phyloP scores from a whole-genome alignment of 345 rosid species.

The Clausena lansium region DNA sequence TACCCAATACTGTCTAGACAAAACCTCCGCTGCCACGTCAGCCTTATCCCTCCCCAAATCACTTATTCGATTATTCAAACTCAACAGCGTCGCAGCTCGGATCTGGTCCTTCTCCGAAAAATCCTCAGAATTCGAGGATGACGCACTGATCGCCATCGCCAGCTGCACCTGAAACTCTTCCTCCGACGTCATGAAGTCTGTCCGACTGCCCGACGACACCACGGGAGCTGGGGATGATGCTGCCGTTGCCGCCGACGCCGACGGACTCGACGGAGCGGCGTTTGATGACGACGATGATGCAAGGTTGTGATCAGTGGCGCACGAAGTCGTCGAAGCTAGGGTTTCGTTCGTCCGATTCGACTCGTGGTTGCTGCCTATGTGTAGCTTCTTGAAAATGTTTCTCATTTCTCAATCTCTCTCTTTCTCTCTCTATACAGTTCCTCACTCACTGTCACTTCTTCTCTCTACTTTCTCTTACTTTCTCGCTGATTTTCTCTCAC shows the following conservation, averaged over 20 bases:
- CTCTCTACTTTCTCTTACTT: neutral
- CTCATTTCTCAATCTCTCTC: slow-evolving; percentile 45
- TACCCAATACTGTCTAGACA: slow-evolving; percentile 96
- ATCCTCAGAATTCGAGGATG: slow-evolving; percentile 67
- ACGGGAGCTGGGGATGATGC: slow-evolving; percentile 33
- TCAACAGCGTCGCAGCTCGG: slow-evolving; percentile 73
- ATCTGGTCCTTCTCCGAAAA: slow-evolving; percentile 90
- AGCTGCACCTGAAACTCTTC: slow-evolving; percentile 96
- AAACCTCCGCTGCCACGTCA: slow-evolving; percentile 60
- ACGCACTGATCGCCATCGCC: slow-evolving; percentile 86
- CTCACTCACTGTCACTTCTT: slow-evolving; percentile 11
- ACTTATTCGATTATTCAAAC: slow-evolving; percentile 49
- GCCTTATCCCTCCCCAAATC: slow-evolving; percentile 56
- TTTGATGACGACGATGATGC: slow-evolving; percentile 16
- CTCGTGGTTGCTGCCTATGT: slow-evolving; percentile 70
- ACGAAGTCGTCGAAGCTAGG: slow-evolving; percentile 31
- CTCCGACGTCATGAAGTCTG: slow-evolving; percentile 78
- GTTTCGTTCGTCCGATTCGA: slow-evolving; percentile 71
- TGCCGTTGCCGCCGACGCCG: slow-evolving; percentile 30
- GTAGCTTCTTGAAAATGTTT: slow-evolving; percentile 94
- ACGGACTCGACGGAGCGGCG: slow-evolving; percentile 42
- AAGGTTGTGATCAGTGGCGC: slow-evolving; percentile 51
- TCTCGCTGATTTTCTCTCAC: neutral
- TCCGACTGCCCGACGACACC: slow-evolving; percentile 16
- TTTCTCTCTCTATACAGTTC: neutral